These are phyloP conservation scores for Colletotrichum echinochloae DNA, from an alignment of 2,329 filamentous ascomycete genomes.

Conservation along the genomic window DNA sequence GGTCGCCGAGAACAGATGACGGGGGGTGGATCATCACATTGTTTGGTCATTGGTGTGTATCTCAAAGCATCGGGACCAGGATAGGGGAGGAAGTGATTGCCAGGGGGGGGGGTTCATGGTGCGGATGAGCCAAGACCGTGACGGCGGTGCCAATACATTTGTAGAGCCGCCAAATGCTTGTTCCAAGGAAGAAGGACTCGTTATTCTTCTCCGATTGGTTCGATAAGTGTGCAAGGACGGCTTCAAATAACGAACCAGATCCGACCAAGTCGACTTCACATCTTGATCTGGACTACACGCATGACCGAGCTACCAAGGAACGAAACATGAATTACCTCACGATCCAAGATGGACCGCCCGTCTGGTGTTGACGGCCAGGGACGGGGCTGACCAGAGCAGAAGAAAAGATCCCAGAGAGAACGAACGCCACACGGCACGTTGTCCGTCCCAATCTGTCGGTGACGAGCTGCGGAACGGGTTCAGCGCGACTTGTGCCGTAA, in stretches of 20 bases:
- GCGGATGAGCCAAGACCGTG: not conserved
- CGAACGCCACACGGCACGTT: not conserved
- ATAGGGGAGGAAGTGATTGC: not conserved
- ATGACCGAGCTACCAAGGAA: not conserved
- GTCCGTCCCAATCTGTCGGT: not conserved
- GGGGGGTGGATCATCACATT: constrained; percentile 8
- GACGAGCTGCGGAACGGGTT: not conserved
- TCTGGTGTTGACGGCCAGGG: not conserved
- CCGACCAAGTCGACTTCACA: not conserved
- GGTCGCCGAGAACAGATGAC: constrained; percentile 24
- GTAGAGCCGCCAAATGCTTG: constrained; percentile 13
- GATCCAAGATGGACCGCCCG: not conserved
- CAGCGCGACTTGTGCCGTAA: not conserved
- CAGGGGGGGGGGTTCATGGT: not conserved
- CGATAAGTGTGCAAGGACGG: too few species aligned
- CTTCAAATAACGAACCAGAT: not conserved
- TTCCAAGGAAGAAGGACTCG: not conserved
- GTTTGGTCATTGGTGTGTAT: not conserved
- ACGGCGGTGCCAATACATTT: not conserved
- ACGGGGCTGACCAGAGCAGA: not conserved
- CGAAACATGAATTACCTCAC: not conserved
- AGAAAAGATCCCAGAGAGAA: too few species aligned
- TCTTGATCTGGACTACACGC: not conserved
- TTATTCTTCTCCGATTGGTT: not conserved
- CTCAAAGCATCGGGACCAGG: constrained; percentile 10